A percentile compares a stretch with the other conserved stretches of the same genome.
phyloP scores from a whole-genome alignment of 2,329 filamentous ascomycete species.

The Scleromitrula shiraiana region DNA sequence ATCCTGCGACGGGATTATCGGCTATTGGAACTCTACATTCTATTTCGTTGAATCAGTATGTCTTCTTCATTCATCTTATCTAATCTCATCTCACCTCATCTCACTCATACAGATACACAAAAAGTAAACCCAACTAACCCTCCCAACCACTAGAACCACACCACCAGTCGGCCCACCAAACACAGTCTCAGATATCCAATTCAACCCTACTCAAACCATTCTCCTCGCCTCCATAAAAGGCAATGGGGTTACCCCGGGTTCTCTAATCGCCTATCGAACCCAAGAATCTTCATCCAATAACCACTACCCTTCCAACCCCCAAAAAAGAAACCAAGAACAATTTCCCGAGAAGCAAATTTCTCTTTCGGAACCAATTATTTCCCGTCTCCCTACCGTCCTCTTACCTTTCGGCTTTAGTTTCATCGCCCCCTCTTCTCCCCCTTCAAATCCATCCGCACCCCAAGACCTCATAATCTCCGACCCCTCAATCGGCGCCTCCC shows the following conservation, averaged over 20 bases:
- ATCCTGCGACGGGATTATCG: constrained; percentile 31
- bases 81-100: background rate
- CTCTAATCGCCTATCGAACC: constrained; percentile 15
- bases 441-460: too few relatives aligned
- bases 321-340: too few relatives aligned
- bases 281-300: background rate
- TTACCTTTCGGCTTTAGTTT: constrained; percentile 14
- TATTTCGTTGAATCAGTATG: constrained; percentile 35
- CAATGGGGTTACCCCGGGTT: constrained; percentile 32
- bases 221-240: constrained; percentile 54
- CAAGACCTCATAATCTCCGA: constrained; percentile 13
- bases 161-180: constrained; percentile 50
- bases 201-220: constrained; percentile 43
- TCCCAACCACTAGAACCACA: constrained; percentile 35
- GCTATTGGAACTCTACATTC: constrained; percentile 37
- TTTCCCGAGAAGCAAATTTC: too few relatives aligned
- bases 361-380: constrained; percentile 12
- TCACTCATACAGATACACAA: background rate
- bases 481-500: constrained; percentile 11
- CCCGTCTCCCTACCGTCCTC: constrained; percentile 6
- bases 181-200: constrained; percentile 52
- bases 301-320: constrained; percentile 5
- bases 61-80: background rate
- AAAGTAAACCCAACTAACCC: background rate
- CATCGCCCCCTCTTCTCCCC: constrained; percentile 5